Conservation (phyloP, 2,329 filamentous ascomycete species). For the Microcera coccophila region DNA sequence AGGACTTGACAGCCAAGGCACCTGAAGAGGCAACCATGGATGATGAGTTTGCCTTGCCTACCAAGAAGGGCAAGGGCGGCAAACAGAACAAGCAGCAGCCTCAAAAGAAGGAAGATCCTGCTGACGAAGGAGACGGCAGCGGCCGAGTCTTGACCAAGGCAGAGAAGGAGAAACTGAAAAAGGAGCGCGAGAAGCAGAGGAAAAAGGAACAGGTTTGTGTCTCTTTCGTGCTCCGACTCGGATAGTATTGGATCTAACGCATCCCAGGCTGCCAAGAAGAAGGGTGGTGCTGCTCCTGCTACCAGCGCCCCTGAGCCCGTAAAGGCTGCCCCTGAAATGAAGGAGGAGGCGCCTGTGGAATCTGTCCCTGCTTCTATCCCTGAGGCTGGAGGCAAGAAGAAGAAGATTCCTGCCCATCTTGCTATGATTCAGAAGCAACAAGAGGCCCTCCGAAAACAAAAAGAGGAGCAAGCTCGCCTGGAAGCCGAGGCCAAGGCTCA, state of each 20-base stretch:
- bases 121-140: conserved; percentile 52
- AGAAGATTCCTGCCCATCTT: conserved; percentile 79
- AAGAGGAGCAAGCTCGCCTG: conserved; percentile 62
- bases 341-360: conserved; percentile 53
- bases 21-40: conserved; percentile 78
- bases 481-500: conserved; percentile 62
- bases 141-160: conserved; percentile 88
- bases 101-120: conserved; percentile 46
- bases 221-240: neutral
- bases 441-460: conserved; percentile 63
- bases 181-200: conserved; percentile 95
- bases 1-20: conserved; percentile 60
- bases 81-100: conserved; percentile 38
- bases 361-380: conserved; percentile 31
- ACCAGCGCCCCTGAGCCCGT: conserved; percentile 16
- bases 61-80: conserved; percentile 67
- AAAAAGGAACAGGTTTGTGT: conserved; percentile 87
- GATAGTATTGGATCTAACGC: conserved; percentile 1
- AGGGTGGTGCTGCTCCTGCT: conserved; percentile 42
- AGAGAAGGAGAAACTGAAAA: conserved; percentile 97
- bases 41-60: conserved; percentile 79
- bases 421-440: conserved; percentile 76
- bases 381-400: conserved; percentile 66
- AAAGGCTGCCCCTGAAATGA: conserved; percentile 56
- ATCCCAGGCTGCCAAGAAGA: conserved; percentile 74